phyloP scores from a whole-genome alignment of 2,329 filamentous ascomycete species.

The Aspergillus sp. region DNA sequence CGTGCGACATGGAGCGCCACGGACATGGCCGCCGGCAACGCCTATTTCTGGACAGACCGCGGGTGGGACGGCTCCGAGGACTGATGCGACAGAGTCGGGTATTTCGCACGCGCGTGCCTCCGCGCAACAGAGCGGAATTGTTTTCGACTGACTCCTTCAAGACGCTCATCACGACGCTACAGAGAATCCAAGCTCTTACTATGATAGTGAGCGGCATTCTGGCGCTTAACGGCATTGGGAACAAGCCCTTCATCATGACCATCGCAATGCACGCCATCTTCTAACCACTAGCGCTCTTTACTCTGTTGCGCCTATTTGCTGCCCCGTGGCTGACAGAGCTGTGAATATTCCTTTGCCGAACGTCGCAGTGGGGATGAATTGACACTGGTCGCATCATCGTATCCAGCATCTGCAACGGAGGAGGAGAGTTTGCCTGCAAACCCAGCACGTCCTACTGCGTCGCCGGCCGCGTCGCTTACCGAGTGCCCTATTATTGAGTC shows the following conservation, averaged over 20 bases:
- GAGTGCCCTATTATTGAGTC: too few species aligned
- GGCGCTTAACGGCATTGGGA: not conserved
- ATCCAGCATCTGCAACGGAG: not conserved
- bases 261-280: slow-evolving; percentile 3
- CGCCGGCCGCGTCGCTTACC: not conserved
- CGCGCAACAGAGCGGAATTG: not conserved
- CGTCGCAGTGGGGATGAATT: not conserved
- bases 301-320: slow-evolving; percentile 2
- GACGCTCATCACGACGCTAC: slow-evolving; percentile 3
- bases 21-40: slow-evolving; percentile 3
- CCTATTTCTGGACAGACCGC: slow-evolving; percentile 2
- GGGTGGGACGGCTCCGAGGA: slow-evolving; percentile 4
- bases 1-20: slow-evolving; percentile 1
- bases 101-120: slow-evolving; percentile 2
- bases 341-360: slow-evolving; percentile 1
- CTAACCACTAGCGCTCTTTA: slow-evolving; percentile 3
- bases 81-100: slow-evolving; percentile 2
- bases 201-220: slow-evolving; percentile 2
- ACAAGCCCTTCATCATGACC: slow-evolving; percentile 1
- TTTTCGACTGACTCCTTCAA: slow-evolving; percentile 2
- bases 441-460: not conserved
- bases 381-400: not conserved
- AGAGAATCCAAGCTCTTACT: slow-evolving; percentile 2
- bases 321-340: slow-evolving; percentile 4
- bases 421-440: not conserved